phyloP scores from a whole-genome alignment of 2,329 filamentous ascomycete genomes.

The Monilinia vaccinii-corymbosi region DNA sequence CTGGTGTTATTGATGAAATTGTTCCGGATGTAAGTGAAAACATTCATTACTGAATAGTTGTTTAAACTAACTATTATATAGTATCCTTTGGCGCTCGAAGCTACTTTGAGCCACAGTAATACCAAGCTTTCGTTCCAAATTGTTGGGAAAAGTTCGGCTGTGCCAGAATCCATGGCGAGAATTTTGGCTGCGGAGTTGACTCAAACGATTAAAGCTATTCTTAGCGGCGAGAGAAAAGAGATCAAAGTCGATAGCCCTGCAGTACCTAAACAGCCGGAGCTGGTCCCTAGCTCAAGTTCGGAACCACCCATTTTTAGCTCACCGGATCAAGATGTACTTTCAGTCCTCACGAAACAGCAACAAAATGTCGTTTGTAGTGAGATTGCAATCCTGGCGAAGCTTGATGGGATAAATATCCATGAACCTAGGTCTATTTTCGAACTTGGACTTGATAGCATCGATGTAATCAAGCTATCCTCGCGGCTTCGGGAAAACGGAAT shows the following conservation, averaged over 20 bases:
- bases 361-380: conserved; percentile 43
- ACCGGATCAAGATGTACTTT: conserved; percentile 35
- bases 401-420: conserved; percentile 42
- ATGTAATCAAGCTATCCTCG: conserved; percentile 75
- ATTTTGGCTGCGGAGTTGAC: conserved; percentile 37
- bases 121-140: conserved; percentile 45
- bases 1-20: conserved; percentile 40
- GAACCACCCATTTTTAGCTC: neutral
- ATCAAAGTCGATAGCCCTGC: neutral
- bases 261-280: neutral
- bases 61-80: conserved; percentile 16
- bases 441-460: conserved; percentile 84
- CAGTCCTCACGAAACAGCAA: conserved; percentile 32
- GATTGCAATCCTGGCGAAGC: conserved; percentile 52
- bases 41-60: neutral
- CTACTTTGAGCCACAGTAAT: conserved; percentile 43
- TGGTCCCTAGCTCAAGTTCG: no score
- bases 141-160: conserved; percentile 43
- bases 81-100: conserved; percentile 65
- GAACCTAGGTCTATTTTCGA: conserved; percentile 62
- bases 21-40: conserved; percentile 31
- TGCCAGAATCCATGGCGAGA: conserved; percentile 30
- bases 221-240: neutral
- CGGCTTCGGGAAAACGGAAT: conserved; percentile 54
- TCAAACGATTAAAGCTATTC: conserved; percentile 13